Evolutionary conservation across 768 basidiomycete genomes (phyloP).

Genomic region (Obba rivulosa): DNA sequence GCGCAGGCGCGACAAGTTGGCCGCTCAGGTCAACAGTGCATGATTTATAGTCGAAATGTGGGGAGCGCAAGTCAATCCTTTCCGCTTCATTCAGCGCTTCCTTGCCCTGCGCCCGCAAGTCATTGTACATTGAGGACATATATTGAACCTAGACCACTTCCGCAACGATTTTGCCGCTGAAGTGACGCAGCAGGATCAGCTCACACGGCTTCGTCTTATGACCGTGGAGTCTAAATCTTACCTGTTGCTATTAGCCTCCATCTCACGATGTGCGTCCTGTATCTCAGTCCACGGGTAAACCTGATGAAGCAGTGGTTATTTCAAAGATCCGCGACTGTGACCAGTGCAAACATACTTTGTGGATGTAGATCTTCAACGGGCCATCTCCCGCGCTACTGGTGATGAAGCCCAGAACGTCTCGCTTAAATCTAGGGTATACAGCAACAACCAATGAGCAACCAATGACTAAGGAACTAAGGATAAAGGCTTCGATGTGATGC

Average conservation of each 20-base stretch:
- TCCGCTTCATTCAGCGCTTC: neutral
- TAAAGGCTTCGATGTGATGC: constrained; percentile 7
- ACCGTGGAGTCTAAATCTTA: constrained; percentile 13
- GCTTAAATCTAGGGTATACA: constrained; percentile 39
- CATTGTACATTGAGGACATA: neutral
- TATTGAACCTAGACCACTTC: constrained; percentile 12
- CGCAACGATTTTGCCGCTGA: constrained; percentile 16
- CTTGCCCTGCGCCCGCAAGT: neutral
- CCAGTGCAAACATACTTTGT: constrained; percentile 48
- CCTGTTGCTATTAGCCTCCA: constrained; percentile 69
- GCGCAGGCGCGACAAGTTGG: too few relatives aligned
- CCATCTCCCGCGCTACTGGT: constrained; percentile 53
- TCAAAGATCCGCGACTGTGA: neutral
- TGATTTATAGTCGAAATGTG: neutral
- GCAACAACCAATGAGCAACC: neutral
- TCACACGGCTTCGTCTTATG: neutral
- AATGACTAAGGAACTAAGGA: neutral
- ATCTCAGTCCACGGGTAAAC: constrained; percentile 80
- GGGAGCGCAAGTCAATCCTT: neutral
- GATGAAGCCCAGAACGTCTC: constrained; percentile 51
- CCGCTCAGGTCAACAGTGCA: too few relatives aligned
- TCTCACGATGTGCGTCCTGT: constrained; percentile 74
- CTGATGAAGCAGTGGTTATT: constrained; percentile 32
- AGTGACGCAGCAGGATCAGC: neutral
- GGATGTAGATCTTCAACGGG: constrained; percentile 66